Evolutionary conservation across 75 land plant genomes (phyloP), one percentile per base, ranked within the genome.

Genomic region (Isoetes taiwanensis): DNA sequence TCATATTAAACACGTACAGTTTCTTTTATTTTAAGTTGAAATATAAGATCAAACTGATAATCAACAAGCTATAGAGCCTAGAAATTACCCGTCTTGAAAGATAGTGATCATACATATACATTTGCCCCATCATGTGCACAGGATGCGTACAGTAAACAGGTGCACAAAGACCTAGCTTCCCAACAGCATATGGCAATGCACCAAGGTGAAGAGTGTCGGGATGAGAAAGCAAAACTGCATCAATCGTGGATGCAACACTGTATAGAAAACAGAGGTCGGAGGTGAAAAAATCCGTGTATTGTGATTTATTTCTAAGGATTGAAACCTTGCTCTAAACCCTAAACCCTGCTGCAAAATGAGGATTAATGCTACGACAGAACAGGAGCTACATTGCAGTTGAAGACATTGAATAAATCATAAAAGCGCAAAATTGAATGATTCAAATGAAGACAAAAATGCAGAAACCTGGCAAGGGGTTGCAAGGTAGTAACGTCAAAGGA

Each of bases 41-140:
- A n/a, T n/a, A n/a, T n/a, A n/a, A n/a, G n/a, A n/a, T n/a, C n/a
- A n/a, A n/a, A n/a, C n/a, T n/a, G n/a, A n/a, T n/a, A n/a, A n/a
- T n/a, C n/a, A n/a, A n/a, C n/a, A n/a, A n/a, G n/a, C n/a, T n/a
- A n/a, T n/a, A n/a, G n/a, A n/a, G n/a, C n/a, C n/a, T n/a, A n/a
- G n/a, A n/a, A n/a, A n/a, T n/a, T 64, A 83, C 94, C 83, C 69
- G 76, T 9, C 78, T 64, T 8, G 97, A 78, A 17, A 83, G 57
- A 57, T 67, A 83, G 56, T 91, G 89, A 63, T 91, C 97, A 64
- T 91, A 91, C 97, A 91, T 80, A 23, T 93, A 78, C 46, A 91
- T 71, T 19, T 90, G 76, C 24, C 97, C 97, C 60, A 91, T 60
- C 66, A 80, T 68, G 42, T 67, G 74, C 3, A 91, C 94, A 32